These are phyloP conservation scores for Lipomyces spencermartinsiae DNA, from an alignment of 805 yeast species.

Conservation along the genomic window DNA sequence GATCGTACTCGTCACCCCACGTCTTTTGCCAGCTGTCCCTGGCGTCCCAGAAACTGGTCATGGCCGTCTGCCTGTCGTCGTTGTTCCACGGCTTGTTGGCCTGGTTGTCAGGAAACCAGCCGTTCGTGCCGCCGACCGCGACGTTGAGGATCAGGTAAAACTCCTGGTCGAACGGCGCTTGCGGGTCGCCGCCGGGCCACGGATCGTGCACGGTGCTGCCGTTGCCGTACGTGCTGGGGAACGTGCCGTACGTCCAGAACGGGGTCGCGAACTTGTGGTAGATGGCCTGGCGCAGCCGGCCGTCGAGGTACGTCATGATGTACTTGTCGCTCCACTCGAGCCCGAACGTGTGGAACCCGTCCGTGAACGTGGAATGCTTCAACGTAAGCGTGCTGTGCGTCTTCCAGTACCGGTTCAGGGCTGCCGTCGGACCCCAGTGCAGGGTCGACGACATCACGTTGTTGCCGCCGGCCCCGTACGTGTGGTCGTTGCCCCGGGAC, in stretches of 20 bases:
- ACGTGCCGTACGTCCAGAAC: constrained; percentile 29
- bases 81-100: constrained; percentile 35
- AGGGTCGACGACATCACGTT: constrained; percentile 31
- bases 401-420: constrained; percentile 21
- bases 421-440: constrained; percentile 34
- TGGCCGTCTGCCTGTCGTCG: constrained; percentile 28
- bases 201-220: constrained; percentile 28
- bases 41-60: constrained; percentile 28
- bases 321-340: constrained; percentile 35
- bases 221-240: constrained; percentile 24
- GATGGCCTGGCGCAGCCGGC: constrained; percentile 33
- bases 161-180: constrained; percentile 35
- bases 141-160: constrained; percentile 34
- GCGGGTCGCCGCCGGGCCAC: constrained; percentile 24
- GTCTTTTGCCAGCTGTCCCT: constrained; percentile 21
- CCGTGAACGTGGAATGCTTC: constrained; percentile 23
- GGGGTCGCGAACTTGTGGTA: constrained; percentile 21
- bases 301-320: constrained; percentile 33
- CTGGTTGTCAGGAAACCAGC: constrained; percentile 27
- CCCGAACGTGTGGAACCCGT: constrained; percentile 30
- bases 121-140: constrained; percentile 37
- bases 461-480: constrained; percentile 26
- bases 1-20: constrained; percentile 26
- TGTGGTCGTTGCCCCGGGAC: constrained; percentile 34
- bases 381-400: constrained; percentile 9